Evolutionary conservation across 2,329 filamentous ascomycete genomes (phyloP).

Genomic region (Aspergillus nomiae): DNA sequence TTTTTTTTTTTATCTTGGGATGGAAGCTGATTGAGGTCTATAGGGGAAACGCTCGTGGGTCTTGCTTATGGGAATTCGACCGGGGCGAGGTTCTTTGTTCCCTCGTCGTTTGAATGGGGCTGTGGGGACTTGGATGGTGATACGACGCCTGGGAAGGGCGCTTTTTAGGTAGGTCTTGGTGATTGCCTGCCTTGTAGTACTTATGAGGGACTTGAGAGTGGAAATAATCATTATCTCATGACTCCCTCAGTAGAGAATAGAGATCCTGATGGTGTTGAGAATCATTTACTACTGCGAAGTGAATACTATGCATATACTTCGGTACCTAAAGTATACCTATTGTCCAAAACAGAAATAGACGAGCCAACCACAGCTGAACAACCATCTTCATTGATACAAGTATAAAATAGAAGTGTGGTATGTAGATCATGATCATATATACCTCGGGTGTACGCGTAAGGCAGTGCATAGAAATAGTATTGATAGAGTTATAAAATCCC

Average conservation of each 20-base stretch:
- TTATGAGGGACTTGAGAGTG: too few species aligned
- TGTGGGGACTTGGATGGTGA: slow-evolving; percentile 22
- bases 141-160: slow-evolving; percentile 24
- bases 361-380: too few species aligned
- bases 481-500: too few species aligned
- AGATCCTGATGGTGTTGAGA: too few species aligned
- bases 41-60: slow-evolving; percentile 26
- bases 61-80: slow-evolving; percentile 23
- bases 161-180: slow-evolving; percentile 18
- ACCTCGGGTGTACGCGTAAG: background rate
- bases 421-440: background rate
- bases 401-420: background rate
- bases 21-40: background rate
- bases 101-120: slow-evolving; percentile 18
- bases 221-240: too few species aligned
- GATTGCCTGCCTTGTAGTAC: too few species aligned
- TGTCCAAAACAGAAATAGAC: too few species aligned
- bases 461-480: background rate
- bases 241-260: too few species aligned
- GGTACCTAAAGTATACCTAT: too few species aligned
- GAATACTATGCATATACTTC: too few species aligned
- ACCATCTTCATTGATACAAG: background rate
- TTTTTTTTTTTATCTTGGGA: background rate
- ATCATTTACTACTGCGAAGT: too few species aligned
- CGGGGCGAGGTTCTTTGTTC: slow-evolving; percentile 16